Evolutionary conservation across 768 basidiomycete genomes (phyloP), one percentile per base, ranked within the genome.

Genomic region (Scleroderma bovista): DNA sequence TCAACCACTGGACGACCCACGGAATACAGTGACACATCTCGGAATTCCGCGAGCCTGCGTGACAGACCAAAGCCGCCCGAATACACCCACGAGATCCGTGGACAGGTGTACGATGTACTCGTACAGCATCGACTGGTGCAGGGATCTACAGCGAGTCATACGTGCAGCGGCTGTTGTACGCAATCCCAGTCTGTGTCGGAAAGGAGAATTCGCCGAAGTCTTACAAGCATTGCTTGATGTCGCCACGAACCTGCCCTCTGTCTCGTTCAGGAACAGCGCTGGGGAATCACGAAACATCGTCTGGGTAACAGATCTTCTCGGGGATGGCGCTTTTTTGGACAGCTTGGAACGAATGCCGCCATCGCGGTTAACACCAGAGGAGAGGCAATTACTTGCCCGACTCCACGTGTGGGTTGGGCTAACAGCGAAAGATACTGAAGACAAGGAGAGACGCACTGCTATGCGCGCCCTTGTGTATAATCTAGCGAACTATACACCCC

Each of bases 1-100:
- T 0, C 74, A 78, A 44, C 73, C 75, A 1, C 71, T 83, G 50
- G 84, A 86, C 51, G 81, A 86, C 56, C 81, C 78, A 3, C 69
- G 78, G 12, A 45, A 46, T 16, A 78, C 79, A 48, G 54, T 76
- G 8, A 70, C 69, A 3, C 61, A 70, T 3, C 60, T 47, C 56
- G 67, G 61, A 19, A 53, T 41, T 29, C 45, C 22, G 59, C 61
- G 47, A 13, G 37, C 44, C 6, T 11, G n/a, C 3, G n/a, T 13
- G 17, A 5, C n/a, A 19, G 22, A 40, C 22, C 39, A 3, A 17
- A 20, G n/a, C 19, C 11, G 7, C 39, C 7, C 22, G 65, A 20
- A 40, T 40, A 19, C 39, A 11, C 11, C 39, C 7, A 17, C 17
- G 38, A 6, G 7, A 20, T 11, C 13, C 9, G 59, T 15, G 48